Percentiles rank a stretch among this genome's conserved stretches.
Conservation (phyloP, 179 eudicot species). For the Pouteria campechiana region DNA sequence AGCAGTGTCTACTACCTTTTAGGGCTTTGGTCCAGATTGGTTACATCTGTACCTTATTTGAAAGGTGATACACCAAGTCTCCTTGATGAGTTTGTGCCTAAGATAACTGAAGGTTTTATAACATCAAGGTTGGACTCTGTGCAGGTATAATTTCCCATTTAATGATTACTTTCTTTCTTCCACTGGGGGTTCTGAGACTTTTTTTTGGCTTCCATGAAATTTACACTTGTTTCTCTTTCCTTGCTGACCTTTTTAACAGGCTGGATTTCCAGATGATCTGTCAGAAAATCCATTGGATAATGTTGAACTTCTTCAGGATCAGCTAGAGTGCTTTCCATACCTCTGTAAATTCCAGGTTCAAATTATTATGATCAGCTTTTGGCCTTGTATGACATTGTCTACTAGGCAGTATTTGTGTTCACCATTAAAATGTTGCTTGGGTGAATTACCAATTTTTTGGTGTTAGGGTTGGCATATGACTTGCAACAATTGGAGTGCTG, state of each 20-base stretch:
- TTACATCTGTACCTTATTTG: slow-evolving; percentile 86
- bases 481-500: too few species aligned
- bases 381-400: neutral
- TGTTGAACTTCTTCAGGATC: slow-evolving; percentile 94
- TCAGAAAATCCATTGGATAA: slow-evolving; percentile 93
- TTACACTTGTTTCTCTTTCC: neutral
- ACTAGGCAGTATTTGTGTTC: too few species aligned
- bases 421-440: too few species aligned
- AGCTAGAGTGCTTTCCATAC: slow-evolving; percentile 80
- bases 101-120: slow-evolving; percentile 85
- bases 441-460: too few species aligned
- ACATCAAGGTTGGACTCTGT: slow-evolving; percentile 89
- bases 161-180: neutral
- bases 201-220: neutral
- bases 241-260: slow-evolving; percentile 24
- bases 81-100: slow-evolving; percentile 90
- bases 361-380: slow-evolving; percentile 3
- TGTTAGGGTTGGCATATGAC: too few species aligned
- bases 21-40: slow-evolving; percentile 96
- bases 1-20: slow-evolving; percentile 94
- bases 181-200: neutral
- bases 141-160: slow-evolving; percentile 64
- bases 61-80: slow-evolving; percentile 78
- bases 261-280: slow-evolving; percentile 62
- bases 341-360: slow-evolving; percentile 89